phyloP scores from a whole-genome alignment of 768 basidiomycete species.

The Lentinula sp. region DNA sequence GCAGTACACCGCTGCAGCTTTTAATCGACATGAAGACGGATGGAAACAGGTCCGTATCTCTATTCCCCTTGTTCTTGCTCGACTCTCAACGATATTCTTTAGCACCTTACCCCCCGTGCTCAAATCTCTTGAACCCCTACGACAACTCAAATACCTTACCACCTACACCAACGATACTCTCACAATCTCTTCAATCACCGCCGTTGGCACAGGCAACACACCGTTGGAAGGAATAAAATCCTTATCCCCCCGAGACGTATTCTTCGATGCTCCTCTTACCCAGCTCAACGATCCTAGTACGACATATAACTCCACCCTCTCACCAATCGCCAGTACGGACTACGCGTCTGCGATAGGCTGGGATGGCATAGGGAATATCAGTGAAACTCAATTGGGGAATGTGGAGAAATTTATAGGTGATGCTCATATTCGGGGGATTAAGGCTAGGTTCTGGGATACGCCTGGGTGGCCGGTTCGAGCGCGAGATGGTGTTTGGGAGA shows the following conservation, averaged over 20 bases:
- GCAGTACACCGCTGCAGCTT: conserved; percentile 36
- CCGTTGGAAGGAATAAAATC: conserved; percentile 39
- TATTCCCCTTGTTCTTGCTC: not conserved
- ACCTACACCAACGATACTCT: conserved; percentile 36
- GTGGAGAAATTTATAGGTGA: conserved; percentile 33
- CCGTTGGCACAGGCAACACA: conserved; percentile 47
- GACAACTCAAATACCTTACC: conserved; percentile 37
- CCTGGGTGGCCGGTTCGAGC: conserved; percentile 42
- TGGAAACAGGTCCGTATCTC: conserved; percentile 30
- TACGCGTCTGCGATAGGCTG: conserved; percentile 39
- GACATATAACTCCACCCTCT: conserved; percentile 33
- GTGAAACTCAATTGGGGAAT: conserved; percentile 28
- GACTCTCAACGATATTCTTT: conserved; percentile 3
- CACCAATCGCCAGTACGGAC: conserved; percentile 47
- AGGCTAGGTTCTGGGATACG: conserved; percentile 48
- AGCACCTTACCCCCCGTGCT: conserved; percentile 40
- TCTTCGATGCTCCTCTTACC: conserved; percentile 48
- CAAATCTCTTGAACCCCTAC: conserved; percentile 38
- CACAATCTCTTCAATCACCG: conserved; percentile 29
- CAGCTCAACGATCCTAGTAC: conserved; percentile 29
- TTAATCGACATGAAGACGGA: conserved; percentile 49
- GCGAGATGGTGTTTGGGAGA: conserved; percentile 36
- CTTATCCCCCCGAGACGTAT: conserved; percentile 39
- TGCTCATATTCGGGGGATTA: conserved; percentile 37
- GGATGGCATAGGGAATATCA: conserved; percentile 38